Evolutionary conservation across 495 filamentous ascomycete genomes (phyloP).

Genomic region (Penicillium crystallinum): DNA sequence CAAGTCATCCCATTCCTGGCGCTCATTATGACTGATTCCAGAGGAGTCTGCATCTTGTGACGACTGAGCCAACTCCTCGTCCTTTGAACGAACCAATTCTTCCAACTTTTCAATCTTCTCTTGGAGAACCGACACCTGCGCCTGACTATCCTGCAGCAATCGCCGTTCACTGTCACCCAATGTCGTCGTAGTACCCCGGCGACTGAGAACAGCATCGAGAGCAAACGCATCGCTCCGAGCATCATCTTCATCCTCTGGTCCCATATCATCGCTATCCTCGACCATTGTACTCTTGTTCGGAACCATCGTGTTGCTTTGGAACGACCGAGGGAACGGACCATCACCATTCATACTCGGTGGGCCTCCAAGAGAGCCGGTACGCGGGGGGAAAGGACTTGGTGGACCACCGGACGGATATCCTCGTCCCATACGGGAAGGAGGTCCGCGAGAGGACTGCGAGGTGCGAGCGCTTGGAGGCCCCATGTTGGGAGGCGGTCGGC

Average conservation of each 20-base stretch:
- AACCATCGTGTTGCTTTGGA: conserved; percentile 92
- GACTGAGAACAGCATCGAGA: conserved; percentile 52
- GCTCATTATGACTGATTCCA: conserved; percentile 40
- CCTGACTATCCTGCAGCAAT: conserved; percentile 68
- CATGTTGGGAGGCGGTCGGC: conserved; percentile 38
- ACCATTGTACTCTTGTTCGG: conserved; percentile 98
- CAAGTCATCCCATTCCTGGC: conserved; percentile 67
- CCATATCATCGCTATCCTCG: conserved; percentile 83
- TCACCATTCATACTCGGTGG: conserved; percentile 43
- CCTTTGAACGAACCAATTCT: conserved; percentile 49
- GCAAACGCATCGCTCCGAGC: conserved; percentile 62
- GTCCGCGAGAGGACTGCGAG: conserved; percentile 37
- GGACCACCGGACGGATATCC: conserved; percentile 40
- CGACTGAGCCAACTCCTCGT: conserved; percentile 50
- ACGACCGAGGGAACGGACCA: conserved; percentile 74
- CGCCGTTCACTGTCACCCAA: conserved; percentile 62
- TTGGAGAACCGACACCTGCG: conserved; percentile 67
- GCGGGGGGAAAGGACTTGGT: conserved; percentile 41
- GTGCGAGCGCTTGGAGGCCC: conserved; percentile 32
- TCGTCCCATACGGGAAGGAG: conserved; percentile 31
- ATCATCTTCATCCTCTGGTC: conserved; percentile 56
- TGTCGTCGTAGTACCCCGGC: conserved; percentile 50
- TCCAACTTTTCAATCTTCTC: conserved; percentile 72
- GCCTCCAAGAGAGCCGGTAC: conserved; percentile 42
- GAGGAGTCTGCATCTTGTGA: conserved; percentile 20